These are phyloP conservation scores for Fusarium floridanum DNA, from an alignment of 2,329 filamentous ascomycete genomes.

Conservation along the genomic window DNA sequence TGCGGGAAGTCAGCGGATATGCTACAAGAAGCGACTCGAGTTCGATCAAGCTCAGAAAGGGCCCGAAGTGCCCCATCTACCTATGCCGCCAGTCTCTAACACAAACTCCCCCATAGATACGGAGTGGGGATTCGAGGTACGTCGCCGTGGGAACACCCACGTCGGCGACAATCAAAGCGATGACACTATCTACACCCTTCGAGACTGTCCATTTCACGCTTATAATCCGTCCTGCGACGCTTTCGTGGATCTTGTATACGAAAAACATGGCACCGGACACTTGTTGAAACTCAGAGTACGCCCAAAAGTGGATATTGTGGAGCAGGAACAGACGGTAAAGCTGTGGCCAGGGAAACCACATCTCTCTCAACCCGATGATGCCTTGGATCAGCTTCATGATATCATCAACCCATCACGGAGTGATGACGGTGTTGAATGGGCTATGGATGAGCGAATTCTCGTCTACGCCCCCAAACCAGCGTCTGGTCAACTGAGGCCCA, in stretches of 20 bases:
- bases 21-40: conserved; percentile 70
- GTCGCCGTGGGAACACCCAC: conserved; percentile 55
- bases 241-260: conserved; percentile 68
- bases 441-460: not conserved
- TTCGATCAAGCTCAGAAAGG: conserved; percentile 49
- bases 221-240: conserved; percentile 67
- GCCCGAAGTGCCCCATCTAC: not conserved
- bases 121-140: conserved; percentile 52
- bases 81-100: not conserved
- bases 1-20: conserved; percentile 72
- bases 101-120: not conserved
- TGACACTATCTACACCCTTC: conserved; percentile 61
- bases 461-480: not conserved
- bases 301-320: conserved; percentile 23
- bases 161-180: conserved; percentile 58
- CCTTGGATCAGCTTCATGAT: not conserved
- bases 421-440: not conserved
- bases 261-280: conserved; percentile 47
- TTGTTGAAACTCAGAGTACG: conserved; percentile 59
- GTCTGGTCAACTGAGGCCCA: not conserved
- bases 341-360: not conserved
- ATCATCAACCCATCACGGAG: not conserved
- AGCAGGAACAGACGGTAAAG: not conserved
- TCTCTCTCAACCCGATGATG: not conserved
- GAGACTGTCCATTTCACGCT: conserved; percentile 65